phyloP scores from a whole-genome alignment of 805 yeast genomes.

The Candida andamanensis region DNA sequence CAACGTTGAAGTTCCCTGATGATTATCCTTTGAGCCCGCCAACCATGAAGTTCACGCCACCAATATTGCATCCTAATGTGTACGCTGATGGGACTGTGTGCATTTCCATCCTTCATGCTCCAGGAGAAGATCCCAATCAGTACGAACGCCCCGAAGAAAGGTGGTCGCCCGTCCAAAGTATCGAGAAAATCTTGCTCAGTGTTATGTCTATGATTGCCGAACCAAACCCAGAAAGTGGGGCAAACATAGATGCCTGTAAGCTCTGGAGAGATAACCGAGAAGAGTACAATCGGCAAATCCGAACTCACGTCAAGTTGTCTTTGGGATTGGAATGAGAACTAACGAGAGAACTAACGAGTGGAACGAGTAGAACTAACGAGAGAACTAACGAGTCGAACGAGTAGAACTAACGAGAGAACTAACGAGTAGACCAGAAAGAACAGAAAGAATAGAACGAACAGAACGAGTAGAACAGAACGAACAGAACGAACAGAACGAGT shows the following conservation, averaged over 20 bases:
- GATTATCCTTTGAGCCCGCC: constrained; percentile 88
- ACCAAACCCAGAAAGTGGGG: constrained; percentile 95
- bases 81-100: constrained; percentile 95
- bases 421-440: no score
- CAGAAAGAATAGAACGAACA: no score
- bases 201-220: constrained; percentile 96
- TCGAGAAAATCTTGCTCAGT: constrained; percentile 90
- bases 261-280: constrained; percentile 84
- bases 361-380: no score
- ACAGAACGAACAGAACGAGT: no score
- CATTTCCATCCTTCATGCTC: constrained; percentile 89
- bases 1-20: constrained; percentile 62
- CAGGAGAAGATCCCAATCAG: constrained; percentile 96
- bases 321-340: constrained; percentile 51
- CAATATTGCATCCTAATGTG: constrained; percentile 88
- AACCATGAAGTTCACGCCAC: constrained; percentile 65
- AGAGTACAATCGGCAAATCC: constrained; percentile 61
- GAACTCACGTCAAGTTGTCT: constrained; percentile 60
- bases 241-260: constrained; percentile 75
- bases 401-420: no score
- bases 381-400: no score
- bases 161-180: constrained; percentile 97
- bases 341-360: no score
- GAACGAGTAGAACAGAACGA: no score
- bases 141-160: constrained; percentile 94